Evolutionary conservation across 1,284 basidiomycete species (phyloP).

Genomic region (Leucocoprinus gongylophorus): DNA sequence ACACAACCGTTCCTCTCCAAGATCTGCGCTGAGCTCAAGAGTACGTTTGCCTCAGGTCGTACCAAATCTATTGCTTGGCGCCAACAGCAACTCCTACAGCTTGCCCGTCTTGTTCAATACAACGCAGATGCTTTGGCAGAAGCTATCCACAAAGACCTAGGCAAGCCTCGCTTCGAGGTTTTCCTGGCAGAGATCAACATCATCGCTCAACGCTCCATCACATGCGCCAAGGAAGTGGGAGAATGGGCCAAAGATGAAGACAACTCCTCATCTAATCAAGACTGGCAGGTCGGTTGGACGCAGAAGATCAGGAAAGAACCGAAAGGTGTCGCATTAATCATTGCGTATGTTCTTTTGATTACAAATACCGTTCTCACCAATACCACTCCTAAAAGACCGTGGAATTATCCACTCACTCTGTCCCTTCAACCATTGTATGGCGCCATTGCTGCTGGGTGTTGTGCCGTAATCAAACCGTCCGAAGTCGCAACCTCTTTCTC

Average conservation of each 20-base stretch:
- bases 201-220: constrained; percentile 24
- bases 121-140: constrained; percentile 28
- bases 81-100: constrained; percentile 31
- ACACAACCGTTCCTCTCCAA: neutral
- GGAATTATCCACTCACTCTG: constrained; percentile 29
- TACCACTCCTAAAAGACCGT: constrained; percentile 20
- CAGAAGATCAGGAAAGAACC: constrained; percentile 62
- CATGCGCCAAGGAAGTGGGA: constrained; percentile 28
- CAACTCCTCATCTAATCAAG: constrained; percentile 5
- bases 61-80: constrained; percentile 25
- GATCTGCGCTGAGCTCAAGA: constrained; percentile 10
- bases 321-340: constrained; percentile 66
- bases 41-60: constrained; percentile 10
- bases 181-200: constrained; percentile 25
- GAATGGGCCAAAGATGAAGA: constrained; percentile 30
- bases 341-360: constrained; percentile 29
- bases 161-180: constrained; percentile 28
- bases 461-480: constrained; percentile 70
- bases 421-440: constrained; percentile 37
- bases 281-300: constrained; percentile 28
- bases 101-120: constrained; percentile 31
- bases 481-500: constrained; percentile 68
- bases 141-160: constrained; percentile 29
- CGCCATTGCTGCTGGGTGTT: constrained; percentile 73
- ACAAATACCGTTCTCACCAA: neutral